These are phyloP conservation scores for Aegilops longissima DNA, from an alignment of 176 grass and related monocot species.

Conservation along the genomic window DNA sequence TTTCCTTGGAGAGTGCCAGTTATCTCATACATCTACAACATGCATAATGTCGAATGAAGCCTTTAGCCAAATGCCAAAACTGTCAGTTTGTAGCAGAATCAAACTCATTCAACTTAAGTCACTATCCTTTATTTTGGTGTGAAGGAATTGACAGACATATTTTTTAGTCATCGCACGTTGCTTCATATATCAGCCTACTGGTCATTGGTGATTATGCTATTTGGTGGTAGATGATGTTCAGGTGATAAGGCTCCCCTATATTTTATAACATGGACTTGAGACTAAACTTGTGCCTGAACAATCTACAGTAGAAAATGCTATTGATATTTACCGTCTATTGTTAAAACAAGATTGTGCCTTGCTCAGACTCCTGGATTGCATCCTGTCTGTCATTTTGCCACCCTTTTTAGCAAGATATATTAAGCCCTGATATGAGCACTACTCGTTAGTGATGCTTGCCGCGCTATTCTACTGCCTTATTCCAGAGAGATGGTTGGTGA, in stretches of 20 bases:
- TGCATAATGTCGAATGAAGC: not conserved
- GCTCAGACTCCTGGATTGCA: not conserved
- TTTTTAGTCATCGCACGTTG: not conserved
- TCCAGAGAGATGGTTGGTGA: not conserved
- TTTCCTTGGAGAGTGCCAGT: not conserved
- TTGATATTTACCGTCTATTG: not conserved
- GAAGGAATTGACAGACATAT: not conserved
- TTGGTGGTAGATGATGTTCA: not conserved
- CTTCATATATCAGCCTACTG: not conserved
- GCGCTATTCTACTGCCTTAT: not conserved
- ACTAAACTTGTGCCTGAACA: not conserved
- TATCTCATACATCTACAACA: not conserved
- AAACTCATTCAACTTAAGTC: not conserved
- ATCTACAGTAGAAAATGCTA: not conserved
- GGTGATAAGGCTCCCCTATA: not conserved
- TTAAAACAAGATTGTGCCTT: not conserved
- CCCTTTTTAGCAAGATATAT: not conserved
- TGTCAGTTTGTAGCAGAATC: not conserved
- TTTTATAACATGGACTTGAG: not conserved
- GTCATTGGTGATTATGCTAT: not conserved
- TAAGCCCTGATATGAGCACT: not conserved
- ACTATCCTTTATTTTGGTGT: not conserved
- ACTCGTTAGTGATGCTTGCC: not conserved
- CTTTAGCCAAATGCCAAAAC: not conserved
- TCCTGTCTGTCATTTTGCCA: not conserved